Percentiles rank a stretch among this genome's conserved stretches.
phyloP scores from a whole-genome alignment of 441 rosid species.

The Populus hybrid region DNA sequence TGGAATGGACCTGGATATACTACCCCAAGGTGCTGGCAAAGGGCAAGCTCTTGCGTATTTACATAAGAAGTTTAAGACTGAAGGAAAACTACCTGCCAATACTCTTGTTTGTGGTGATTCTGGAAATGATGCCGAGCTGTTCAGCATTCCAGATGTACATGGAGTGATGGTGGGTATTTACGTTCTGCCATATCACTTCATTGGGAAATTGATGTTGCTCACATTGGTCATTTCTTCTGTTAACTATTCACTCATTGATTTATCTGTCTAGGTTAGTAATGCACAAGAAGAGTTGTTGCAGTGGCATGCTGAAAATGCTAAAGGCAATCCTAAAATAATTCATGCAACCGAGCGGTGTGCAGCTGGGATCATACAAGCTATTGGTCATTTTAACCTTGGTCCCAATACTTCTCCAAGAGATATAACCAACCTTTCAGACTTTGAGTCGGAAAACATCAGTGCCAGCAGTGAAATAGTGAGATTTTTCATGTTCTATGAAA shows the following conservation, averaged over 20 bases:
- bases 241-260: not conserved
- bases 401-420: conserved; percentile 86
- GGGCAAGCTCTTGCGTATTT: conserved; percentile 97
- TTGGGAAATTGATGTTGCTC: conserved; percentile 7
- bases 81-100: conserved; percentile 58
- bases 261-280: conserved; percentile 62
- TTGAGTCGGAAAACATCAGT: conserved; percentile 32
- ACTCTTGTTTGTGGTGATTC: conserved; percentile 98
- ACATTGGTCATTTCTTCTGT: not conserved
- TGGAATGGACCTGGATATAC: conserved; percentile 92
- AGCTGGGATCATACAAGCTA: conserved; percentile 85
- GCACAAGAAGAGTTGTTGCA: conserved; percentile 93
- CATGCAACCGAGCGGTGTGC: conserved; percentile 92
- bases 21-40: conserved; percentile 97
- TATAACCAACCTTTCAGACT: conserved; percentile 37
- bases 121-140: conserved; percentile 91
- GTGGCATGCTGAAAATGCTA: conserved; percentile 88
- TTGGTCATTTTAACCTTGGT: conserved; percentile 87
- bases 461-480: conserved; percentile 60
- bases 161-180: conserved; percentile 78
- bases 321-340: conserved; percentile 67
- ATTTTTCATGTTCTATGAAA: conserved; percentile 75
- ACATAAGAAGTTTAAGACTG: conserved; percentile 63
- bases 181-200: not conserved
- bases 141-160: conserved; percentile 73